phyloP scores from a whole-genome alignment of 306 rosid genomes.

The Medicago lupulina region DNA sequence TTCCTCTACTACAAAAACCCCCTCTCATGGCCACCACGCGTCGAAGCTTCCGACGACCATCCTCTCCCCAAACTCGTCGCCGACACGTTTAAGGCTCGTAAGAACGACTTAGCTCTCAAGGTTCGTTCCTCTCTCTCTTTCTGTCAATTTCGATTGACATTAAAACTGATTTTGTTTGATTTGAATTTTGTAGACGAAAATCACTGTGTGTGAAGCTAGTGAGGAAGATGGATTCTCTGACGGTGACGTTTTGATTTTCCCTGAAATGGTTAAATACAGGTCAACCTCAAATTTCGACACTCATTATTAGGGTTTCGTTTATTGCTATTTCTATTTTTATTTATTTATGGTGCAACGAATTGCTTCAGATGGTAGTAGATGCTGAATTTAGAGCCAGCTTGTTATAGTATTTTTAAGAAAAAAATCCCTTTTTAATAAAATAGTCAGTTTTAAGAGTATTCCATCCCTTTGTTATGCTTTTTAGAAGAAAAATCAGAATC shows the following conservation, averaged over 20 bases:
- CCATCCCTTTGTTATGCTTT: too few relatives aligned
- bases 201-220: constrained; percentile 72
- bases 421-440: too few relatives aligned
- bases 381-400: too few relatives aligned
- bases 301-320: neutral
- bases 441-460: too few relatives aligned
- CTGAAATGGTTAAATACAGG: constrained; percentile 82
- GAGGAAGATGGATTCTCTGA: constrained; percentile 65
- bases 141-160: too few relatives aligned
- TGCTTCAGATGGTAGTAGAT: too few relatives aligned
- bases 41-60: constrained; percentile 72
- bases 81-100: constrained; percentile 57
- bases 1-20: constrained; percentile 78
- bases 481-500: too few relatives aligned
- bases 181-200: constrained; percentile 39
- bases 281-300: constrained; percentile 15
- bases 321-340: neutral
- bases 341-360: too few relatives aligned
- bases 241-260: constrained; percentile 80
- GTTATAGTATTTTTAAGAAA: too few relatives aligned
- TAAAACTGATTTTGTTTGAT: neutral
- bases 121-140: constrained; percentile 27
- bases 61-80: constrained; percentile 68
- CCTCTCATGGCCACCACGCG: constrained; percentile 67
- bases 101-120: constrained; percentile 60